Evolutionary conservation across 768 basidiomycete genomes (phyloP).

Genomic region (Kwoniella botswanensis): DNA sequence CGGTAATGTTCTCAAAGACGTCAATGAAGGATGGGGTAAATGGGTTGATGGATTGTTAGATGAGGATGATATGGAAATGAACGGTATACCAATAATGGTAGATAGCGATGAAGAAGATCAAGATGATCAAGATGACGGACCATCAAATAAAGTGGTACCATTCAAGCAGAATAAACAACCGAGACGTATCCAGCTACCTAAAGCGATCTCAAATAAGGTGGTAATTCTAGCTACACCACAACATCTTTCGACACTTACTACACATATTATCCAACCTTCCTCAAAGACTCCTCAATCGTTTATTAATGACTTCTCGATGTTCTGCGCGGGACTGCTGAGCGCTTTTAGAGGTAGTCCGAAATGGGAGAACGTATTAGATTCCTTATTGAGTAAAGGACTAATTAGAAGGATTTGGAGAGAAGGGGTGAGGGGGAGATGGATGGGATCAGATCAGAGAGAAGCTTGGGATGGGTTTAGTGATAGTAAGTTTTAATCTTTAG

Average conservation of each 20-base stretch:
- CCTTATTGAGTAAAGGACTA: slow-evolving; percentile 49
- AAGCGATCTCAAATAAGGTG: slow-evolving; percentile 67
- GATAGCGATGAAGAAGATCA: slow-evolving; percentile 43
- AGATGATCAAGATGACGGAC: slow-evolving; percentile 34
- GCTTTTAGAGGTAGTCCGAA: slow-evolving; percentile 66
- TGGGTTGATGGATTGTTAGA: slow-evolving; percentile 49
- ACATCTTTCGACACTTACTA: slow-evolving; percentile 46
- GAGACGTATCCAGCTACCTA: slow-evolving; percentile 29
- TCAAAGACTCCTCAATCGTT: slow-evolving; percentile 53
- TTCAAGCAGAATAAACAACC: slow-evolving; percentile 62
- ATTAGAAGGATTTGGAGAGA: slow-evolving; percentile 69
- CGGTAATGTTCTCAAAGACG: slow-evolving; percentile 24
- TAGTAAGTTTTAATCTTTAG: slow-evolving; percentile 56
- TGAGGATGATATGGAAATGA: slow-evolving; percentile 32
- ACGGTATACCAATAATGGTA: slow-evolving; percentile 6
- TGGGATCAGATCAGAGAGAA: slow-evolving; percentile 12
- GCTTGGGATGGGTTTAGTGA: slow-evolving; percentile 35
- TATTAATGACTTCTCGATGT: slow-evolving; percentile 64
- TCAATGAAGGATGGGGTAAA: slow-evolving; percentile 51
- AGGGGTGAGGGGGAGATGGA: slow-evolving; percentile 57
- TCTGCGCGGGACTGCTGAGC: slow-evolving; percentile 66
- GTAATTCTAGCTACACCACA: slow-evolving; percentile 64
- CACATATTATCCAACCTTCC: slow-evolving; percentile 60
- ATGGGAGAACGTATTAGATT: slow-evolving; percentile 67
- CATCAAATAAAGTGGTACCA: slow-evolving; percentile 59